phyloP scores from a whole-genome alignment of 2,329 filamentous ascomycete genomes.

The Talaromyces sp. region DNA sequence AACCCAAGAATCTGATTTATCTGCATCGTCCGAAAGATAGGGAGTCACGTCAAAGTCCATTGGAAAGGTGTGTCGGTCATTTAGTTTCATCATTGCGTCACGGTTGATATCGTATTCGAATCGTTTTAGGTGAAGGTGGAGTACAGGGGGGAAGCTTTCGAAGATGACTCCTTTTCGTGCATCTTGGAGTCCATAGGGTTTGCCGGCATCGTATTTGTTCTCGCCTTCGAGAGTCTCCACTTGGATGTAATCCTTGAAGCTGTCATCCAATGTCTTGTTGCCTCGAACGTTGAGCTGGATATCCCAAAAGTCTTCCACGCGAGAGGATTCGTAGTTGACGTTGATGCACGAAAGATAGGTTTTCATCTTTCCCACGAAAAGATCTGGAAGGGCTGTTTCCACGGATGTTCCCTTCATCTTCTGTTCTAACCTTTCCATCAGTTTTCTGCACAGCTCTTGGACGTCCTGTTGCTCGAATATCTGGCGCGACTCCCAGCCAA shows the following conservation, averaged over 20 bases:
- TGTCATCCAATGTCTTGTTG: constrained; percentile 88
- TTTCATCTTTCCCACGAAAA: constrained; percentile 97
- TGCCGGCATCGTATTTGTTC: constrained; percentile 93
- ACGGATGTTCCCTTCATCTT: constrained; percentile 96
- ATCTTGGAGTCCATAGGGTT: constrained; percentile 88
- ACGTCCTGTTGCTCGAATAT: constrained; percentile 99
- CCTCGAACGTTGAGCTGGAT: constrained; percentile 95
- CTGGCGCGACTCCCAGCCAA: constrained; percentile 96
- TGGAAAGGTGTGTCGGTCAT: constrained; percentile 46
- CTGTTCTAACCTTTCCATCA: constrained; percentile 96
- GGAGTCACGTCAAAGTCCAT: constrained; percentile 62
- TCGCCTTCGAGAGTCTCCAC: constrained; percentile 97
- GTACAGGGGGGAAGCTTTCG: constrained; percentile 85
- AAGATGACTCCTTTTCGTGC: constrained; percentile 98
- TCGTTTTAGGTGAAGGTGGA: constrained; percentile 92
- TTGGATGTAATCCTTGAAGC: constrained; percentile 93
- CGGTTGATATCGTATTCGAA: constrained; percentile 97
- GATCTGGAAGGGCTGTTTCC: constrained; percentile 79
- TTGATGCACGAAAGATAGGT: constrained; percentile 99
- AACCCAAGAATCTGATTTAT: constrained; percentile 80
- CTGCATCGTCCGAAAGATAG: constrained; percentile 80
- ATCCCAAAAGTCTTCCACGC: constrained; percentile 98
- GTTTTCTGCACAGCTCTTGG: constrained; percentile 89
- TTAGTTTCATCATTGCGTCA: constrained; percentile 97
- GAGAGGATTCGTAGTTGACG: constrained; percentile 93